Percentiles rank a stretch among this genome's conserved stretches.
These are phyloP conservation scores for Phytophthora pisi DNA, from an alignment of 352 stramenopile genomes.

Conservation along the genomic window DNA sequence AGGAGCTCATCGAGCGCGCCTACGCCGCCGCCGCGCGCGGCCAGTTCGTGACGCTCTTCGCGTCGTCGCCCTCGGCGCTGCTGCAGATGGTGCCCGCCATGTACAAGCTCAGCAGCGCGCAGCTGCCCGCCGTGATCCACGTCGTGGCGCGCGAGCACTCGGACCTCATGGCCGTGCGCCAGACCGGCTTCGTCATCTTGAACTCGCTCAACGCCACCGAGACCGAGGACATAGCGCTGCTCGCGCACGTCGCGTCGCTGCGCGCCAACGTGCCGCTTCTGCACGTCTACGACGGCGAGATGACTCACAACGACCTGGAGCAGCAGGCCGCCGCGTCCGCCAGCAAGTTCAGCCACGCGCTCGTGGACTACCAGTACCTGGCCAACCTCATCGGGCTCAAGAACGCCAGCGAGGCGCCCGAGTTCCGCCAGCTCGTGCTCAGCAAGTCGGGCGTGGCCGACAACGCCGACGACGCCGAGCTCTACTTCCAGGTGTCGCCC, in stretches of 20 bases:
- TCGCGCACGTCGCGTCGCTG: slow-evolving; percentile 91
- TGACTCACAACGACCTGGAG: slow-evolving; percentile 86
- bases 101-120: slow-evolving; percentile 93
- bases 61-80: slow-evolving; percentile 83
- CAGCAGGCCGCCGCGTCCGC: slow-evolving; percentile 42
- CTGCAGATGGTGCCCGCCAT: slow-evolving; percentile 94
- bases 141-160: slow-evolving; percentile 91
- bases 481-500: slow-evolving; percentile 93
- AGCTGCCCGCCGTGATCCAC: slow-evolving; percentile 88
- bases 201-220: slow-evolving; percentile 87
- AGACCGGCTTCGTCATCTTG: slow-evolving; percentile 91
- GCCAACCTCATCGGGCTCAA: slow-evolving; percentile 71
- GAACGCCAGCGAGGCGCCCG: slow-evolving; percentile 42
- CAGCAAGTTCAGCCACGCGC: slow-evolving; percentile 67
- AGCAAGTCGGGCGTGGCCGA: slow-evolving; percentile 51
- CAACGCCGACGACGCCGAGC: slow-evolving; percentile 74
- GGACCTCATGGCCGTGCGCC: slow-evolving; percentile 92
- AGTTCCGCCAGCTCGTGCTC: slow-evolving; percentile 75
- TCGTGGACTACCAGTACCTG: slow-evolving; percentile 74
- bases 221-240: slow-evolving; percentile 92
- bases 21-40: slow-evolving; percentile 70
- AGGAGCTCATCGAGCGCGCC: slow-evolving; percentile 70
- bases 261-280: slow-evolving; percentile 91
- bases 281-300: slow-evolving; percentile 94
- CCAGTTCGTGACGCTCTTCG: slow-evolving; percentile 91